Base-by-base conservation (phyloP, 2,329 filamentous ascomycete genomes). In the Xylariaceae sp. region DNA sequence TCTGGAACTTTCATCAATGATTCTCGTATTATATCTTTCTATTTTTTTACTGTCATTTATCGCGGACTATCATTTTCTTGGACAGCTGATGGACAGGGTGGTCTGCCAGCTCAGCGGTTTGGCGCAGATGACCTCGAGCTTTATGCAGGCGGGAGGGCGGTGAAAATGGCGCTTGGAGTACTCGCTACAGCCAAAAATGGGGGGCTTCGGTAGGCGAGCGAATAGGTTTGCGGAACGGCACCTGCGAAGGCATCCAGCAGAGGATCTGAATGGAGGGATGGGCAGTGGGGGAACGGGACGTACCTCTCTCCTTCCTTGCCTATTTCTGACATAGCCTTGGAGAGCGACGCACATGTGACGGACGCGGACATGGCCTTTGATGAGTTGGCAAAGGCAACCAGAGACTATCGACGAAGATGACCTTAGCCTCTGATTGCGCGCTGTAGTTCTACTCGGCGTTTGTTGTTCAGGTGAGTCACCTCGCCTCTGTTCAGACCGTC, bases 21-120 rank as follows among this genome's bases (percentile, higher is more conserved):
- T 33, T 37, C 28, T 34, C 30, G 30, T 33, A 16, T 41, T 22
- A 22, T 30, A 8, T 34, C 17, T 32, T 32, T 32, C 15, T 37
- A 17, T 19, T 30, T 31, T 31, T 32, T 19, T 42, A 39, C 38
- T 37, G 33, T 35, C 37, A 41, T 30, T 30, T 39, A 37, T 37
- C 38, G 9, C 41, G 7, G n/a, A 26, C 19, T 15, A 26, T 6
- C 16, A 4, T 34, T 34, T 39, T 19, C 30, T 40, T 45, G 49
- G 44, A 49, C 50, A 49, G 46, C 46, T 51, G 48, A 49, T 51
- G 39, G 44, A 48, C 40, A 51, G 43, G 48, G 50, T 47, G 44
- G 47, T 43, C 48, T 54, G 51, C 51, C 51, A 54, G 39, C 51
- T 52, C 51, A 54, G 47, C 51, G 47, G 44, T 49, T 51, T 39